Evolutionary conservation across 2,329 filamentous ascomycete species (phyloP).

Genomic region (Aspergillus fischeri): DNA sequence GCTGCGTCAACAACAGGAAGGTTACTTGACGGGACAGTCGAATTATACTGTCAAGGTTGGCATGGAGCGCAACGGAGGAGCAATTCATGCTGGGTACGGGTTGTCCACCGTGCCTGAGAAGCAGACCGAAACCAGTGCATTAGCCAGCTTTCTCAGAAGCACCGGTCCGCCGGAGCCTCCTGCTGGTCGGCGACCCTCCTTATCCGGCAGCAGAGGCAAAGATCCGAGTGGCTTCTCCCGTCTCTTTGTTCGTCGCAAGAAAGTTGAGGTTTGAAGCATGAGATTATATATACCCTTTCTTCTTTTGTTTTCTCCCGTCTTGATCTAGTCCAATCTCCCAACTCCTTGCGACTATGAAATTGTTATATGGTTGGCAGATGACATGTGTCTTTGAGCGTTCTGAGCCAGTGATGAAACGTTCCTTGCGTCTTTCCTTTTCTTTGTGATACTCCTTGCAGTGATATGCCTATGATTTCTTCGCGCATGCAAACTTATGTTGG

Average conservation of each 20-base stretch:
- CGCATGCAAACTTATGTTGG: neutral
- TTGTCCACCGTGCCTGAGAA: conserved; percentile 21
- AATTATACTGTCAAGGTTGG: conserved; percentile 38
- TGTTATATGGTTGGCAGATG: conserved; percentile 4
- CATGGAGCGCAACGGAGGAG: conserved; percentile 28
- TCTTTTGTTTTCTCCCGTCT: conserved; percentile 7
- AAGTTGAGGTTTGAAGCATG: conserved; percentile 12
- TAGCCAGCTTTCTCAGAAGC: conserved; percentile 69
- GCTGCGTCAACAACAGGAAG: conserved; percentile 32
- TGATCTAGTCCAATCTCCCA: conserved; percentile 6
- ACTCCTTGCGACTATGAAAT: conserved; percentile 7
- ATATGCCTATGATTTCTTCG: conserved; percentile 6
- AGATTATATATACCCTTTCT: conserved; percentile 4
- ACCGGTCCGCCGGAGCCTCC: conserved; percentile 58
- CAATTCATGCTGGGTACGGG: conserved; percentile 10
- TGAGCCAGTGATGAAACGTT: conserved; percentile 12
- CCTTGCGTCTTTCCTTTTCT: conserved; percentile 11
- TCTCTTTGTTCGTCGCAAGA: conserved; percentile 26
- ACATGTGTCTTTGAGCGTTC: conserved; percentile 11
- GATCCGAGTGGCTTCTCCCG: conserved; percentile 14
- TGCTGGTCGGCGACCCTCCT: conserved; percentile 7
- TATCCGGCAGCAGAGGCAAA: conserved; percentile 3
- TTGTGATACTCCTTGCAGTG: conserved; percentile 4
- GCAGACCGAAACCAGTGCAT: conserved; percentile 55
- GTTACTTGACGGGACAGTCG: conserved; percentile 24